These are phyloP conservation scores for Amauroascus verrucosus DNA, from an alignment of 2,329 filamentous ascomycete species.

Conservation along the genomic window DNA sequence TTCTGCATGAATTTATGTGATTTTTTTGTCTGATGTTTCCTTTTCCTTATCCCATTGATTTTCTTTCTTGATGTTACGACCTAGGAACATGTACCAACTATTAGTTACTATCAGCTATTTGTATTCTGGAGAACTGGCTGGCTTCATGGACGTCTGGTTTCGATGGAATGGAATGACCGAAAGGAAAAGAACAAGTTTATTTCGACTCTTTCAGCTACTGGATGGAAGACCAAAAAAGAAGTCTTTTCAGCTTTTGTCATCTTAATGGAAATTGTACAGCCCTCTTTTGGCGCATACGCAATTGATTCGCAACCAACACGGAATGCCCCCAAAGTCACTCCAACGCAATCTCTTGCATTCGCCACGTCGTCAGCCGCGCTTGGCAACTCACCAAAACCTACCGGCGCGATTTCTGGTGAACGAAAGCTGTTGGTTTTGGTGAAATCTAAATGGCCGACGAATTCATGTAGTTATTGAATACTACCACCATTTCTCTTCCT, in stretches of 20 bases:
- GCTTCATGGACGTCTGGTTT: conserved; percentile 11
- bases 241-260: background rate
- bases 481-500: too few species aligned
- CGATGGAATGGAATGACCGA: conserved; percentile 11
- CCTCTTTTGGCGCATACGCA: background rate
- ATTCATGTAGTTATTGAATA: too few species aligned
- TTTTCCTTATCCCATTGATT: background rate
- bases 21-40: conserved; percentile 16
- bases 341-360: too few species aligned
- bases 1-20: conserved; percentile 17
- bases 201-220: background rate
- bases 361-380: too few species aligned
- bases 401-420: too few species aligned
- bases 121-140: conserved; percentile 15
- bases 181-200: background rate
- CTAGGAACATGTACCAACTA: conserved; percentile 17
- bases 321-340: too few species aligned
- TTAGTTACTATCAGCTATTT: conserved; percentile 11
- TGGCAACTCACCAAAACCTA: too few species aligned
- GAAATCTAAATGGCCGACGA: too few species aligned
- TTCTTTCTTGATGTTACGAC: conserved; percentile 18
- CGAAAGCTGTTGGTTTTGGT: too few species aligned
- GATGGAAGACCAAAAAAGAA: conserved; percentile 1
- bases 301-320: background rate
- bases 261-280: conserved; percentile 1